phyloP scores from a whole-genome alignment of 176 grass and related monocot species.

The Chrysopogon serrulatus region DNA sequence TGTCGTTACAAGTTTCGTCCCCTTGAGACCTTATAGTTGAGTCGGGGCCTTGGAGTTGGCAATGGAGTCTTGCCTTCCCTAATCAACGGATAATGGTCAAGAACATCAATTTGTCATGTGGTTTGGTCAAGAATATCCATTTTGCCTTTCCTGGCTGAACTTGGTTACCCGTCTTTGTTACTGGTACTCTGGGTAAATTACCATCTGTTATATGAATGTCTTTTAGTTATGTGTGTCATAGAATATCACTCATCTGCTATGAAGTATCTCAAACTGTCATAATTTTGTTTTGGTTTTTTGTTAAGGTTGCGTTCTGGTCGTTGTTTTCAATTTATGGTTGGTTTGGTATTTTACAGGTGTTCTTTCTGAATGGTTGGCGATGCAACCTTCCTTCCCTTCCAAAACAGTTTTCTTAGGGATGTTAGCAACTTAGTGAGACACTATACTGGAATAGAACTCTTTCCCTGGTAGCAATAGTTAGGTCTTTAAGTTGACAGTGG shows the following conservation, averaged over 20 bases:
- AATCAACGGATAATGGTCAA: slow-evolving; percentile 34
- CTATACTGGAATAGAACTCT: not conserved
- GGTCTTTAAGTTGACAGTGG: not conserved
- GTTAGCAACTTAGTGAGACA: not conserved
- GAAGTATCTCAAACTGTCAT: slow-evolving; percentile 1
- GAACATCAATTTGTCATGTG: slow-evolving; percentile 41
- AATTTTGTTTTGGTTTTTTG: slow-evolving; percentile 13
- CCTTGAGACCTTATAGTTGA: slow-evolving; percentile 55
- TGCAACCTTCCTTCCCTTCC: not conserved
- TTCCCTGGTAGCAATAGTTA: not conserved
- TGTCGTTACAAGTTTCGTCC: slow-evolving; percentile 49
- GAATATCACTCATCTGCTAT: slow-evolving; percentile 32
- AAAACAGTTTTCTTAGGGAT: not conserved
- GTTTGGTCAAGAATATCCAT: slow-evolving; percentile 2
- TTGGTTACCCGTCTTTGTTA: slow-evolving; percentile 35
- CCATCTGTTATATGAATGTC: slow-evolving; percentile 33
- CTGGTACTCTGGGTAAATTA: slow-evolving; percentile 26
- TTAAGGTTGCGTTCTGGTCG: not conserved
- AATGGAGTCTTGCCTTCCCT: slow-evolving; percentile 41
- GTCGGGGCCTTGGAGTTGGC: slow-evolving; percentile 38
- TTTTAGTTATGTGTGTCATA: slow-evolving; percentile 28
- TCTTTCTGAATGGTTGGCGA: not conserved
- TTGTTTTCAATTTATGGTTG: not conserved
- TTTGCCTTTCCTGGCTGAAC: slow-evolving; percentile 21
- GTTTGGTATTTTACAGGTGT: not conserved